A percentile compares a stretch with the other conserved stretches of the same genome.
phyloP scores from a whole-genome alignment of 768 basidiomycete species.

The Cubamyces lactineus region DNA sequence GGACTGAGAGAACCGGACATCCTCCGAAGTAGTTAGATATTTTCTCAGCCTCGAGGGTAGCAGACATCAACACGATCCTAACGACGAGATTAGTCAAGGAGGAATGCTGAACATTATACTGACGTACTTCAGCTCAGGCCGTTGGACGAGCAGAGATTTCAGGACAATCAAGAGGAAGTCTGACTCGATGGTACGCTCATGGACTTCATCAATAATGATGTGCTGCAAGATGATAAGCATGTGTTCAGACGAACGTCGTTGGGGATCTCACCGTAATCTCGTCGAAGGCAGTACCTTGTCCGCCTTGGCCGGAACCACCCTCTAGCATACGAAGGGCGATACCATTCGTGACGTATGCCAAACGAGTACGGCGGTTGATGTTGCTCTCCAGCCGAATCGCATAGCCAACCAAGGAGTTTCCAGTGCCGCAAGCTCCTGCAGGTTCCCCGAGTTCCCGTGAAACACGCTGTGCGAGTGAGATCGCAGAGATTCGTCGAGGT shows the following conservation, averaged over 20 bases:
- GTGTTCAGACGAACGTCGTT: not conserved
- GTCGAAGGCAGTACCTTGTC: conserved; percentile 82
- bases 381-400: conserved; percentile 92
- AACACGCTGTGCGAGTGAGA: conserved; percentile 94
- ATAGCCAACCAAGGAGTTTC: conserved; percentile 85
- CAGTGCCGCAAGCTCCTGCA: conserved; percentile 74
- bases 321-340: conserved; percentile 98
- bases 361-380: conserved; percentile 73
- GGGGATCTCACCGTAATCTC: conserved; percentile 79
- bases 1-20: conserved; percentile 83
- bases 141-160: conserved; percentile 74
- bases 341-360: conserved; percentile 90
- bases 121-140: conserved; percentile 81
- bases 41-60: conserved; percentile 91
- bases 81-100: not conserved
- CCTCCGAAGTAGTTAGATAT: conserved; percentile 88
- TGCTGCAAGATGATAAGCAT: conserved; percentile 51
- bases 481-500: conserved; percentile 93
- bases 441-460: conserved; percentile 91
- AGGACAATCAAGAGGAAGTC: conserved; percentile 96
- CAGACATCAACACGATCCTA: conserved; percentile 95
- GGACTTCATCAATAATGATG: conserved; percentile 95
- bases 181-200: conserved; percentile 96
- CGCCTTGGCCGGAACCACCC: conserved; percentile 67
- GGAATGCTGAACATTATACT: not conserved